Evolutionary conservation across 2,329 filamentous ascomycete species (phyloP).

Genomic region (Sarocladium strictum): DNA sequence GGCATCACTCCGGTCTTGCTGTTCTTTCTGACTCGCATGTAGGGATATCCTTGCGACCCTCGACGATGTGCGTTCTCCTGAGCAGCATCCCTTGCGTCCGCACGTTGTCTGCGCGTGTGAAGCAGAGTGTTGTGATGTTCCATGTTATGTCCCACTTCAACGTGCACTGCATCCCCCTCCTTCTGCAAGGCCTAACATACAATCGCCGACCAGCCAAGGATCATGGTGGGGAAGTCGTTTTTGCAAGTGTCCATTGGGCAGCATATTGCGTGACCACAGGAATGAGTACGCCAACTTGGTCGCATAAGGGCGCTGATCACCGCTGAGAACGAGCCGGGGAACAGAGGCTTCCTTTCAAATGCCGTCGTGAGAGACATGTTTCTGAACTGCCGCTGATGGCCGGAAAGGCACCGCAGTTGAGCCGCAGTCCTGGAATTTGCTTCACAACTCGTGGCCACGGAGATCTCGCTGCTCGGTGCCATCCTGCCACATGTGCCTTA

Average conservation of each 20-base stretch:
- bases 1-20: not conserved
- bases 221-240: no score
- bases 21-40: not conserved
- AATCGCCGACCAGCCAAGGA: no score
- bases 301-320: not conserved
- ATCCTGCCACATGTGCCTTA: not conserved
- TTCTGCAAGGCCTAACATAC: no score
- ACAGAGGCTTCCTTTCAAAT: not conserved
- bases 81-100: not conserved
- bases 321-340: not conserved
- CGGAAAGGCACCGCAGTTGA: slow-evolving; percentile 1
- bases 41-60: not conserved
- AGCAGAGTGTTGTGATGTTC: not conserved
- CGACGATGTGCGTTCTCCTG: not conserved
- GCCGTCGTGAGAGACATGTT: not conserved
- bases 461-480: no score
- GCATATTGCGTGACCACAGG: not conserved
- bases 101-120: slow-evolving; percentile 1
- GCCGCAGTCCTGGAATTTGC: not conserved
- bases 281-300: not conserved
- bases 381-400: not conserved
- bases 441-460: not conserved
- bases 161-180: not conserved
- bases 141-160: not conserved
- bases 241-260: not conserved